A percentile compares a stretch with the other conserved stretches of the same genome.
These are phyloP conservation scores for Saitozyma podzolica DNA, from an alignment of 768 basidiomycete genomes.

Conservation along the genomic window DNA sequence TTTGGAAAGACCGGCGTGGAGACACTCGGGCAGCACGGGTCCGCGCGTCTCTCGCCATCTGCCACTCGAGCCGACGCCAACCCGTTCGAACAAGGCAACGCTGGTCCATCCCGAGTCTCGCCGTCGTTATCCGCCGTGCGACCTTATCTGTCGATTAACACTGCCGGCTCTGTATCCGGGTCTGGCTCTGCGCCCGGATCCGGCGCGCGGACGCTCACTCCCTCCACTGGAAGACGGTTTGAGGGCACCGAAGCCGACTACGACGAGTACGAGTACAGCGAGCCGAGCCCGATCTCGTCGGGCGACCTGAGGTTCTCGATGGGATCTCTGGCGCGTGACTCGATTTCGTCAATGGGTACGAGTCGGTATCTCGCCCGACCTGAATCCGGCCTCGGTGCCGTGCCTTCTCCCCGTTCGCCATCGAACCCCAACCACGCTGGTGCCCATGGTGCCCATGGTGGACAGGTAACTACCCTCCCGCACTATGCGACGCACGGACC, in stretches of 20 bases:
- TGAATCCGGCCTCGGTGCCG: neutral
- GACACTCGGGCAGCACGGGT: too few relatives aligned
- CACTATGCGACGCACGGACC: neutral
- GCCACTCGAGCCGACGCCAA: neutral
- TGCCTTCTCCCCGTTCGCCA: neutral
- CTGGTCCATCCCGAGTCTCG: too few relatives aligned
- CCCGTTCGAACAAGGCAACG: conserved; percentile 2
- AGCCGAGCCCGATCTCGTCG: conserved; percentile 12
- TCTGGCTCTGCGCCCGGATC: neutral
- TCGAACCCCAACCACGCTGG: neutral
- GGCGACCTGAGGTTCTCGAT: conserved; percentile 51
- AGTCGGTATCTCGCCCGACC: conserved; percentile 27
- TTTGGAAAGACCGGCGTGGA: conserved; percentile 16
- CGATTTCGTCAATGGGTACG: conserved; percentile 39
- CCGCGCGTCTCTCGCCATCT: too few relatives aligned
- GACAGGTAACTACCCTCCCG: neutral
- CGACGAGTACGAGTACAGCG: conserved; percentile 6
- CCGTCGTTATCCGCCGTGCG: conserved; percentile 8
- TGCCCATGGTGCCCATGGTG: neutral
- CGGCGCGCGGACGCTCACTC: conserved; percentile 8
- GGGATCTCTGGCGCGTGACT: conserved; percentile 44
- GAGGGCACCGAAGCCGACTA: conserved; percentile 2
- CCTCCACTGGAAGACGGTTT: neutral
- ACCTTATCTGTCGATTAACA: too few relatives aligned
- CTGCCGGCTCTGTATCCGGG: too few relatives aligned